These are phyloP conservation scores for Arthrobotrys musiformis DNA, from an alignment of 2,329 filamentous ascomycete genomes.

Conservation along the genomic window DNA sequence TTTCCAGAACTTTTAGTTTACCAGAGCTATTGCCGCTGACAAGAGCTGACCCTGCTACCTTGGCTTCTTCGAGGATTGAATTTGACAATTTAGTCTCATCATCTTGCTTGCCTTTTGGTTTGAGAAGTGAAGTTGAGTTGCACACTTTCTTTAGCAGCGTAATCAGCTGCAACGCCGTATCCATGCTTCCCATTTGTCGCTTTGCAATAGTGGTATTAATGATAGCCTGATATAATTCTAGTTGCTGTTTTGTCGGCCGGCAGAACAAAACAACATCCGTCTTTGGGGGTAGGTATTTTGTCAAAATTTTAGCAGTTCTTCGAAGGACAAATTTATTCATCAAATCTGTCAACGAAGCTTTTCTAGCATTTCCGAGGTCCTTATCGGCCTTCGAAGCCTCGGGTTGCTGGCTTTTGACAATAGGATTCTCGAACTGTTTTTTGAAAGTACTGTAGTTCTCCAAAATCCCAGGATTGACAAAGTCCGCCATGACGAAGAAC, in stretches of 20 bases:
- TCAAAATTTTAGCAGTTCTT: conserved; percentile 73
- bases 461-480: conserved; percentile 74
- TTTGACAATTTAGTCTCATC: conserved; percentile 65
- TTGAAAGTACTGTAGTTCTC: conserved; percentile 73
- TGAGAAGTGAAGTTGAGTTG: conserved; percentile 74
- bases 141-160: conserved; percentile 79
- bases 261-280: conserved; percentile 75
- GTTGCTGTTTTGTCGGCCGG: conserved; percentile 71
- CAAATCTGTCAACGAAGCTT: conserved; percentile 70
- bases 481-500: conserved; percentile 75
- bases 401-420: conserved; percentile 73
- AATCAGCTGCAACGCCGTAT: conserved; percentile 75
- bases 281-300: conserved; percentile 74
- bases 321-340: conserved; percentile 75
- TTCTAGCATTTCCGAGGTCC: conserved; percentile 72
- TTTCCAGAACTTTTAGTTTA: conserved; percentile 75
- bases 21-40: conserved; percentile 61
- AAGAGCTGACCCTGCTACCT: conserved; percentile 62
- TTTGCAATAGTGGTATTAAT: conserved; percentile 74
- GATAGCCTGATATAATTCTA: conserved; percentile 72
- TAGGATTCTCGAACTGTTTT: conserved; percentile 73
- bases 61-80: conserved; percentile 62
- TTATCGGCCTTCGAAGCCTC: conserved; percentile 71
- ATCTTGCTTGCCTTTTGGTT: conserved; percentile 64
- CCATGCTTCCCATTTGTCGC: conserved; percentile 71